Percentiles rank a stretch among this genome's conserved stretches.
Evolutionary conservation across 2,329 filamentous ascomycete genomes (phyloP).

Genomic region (Rhinocladiella similis): DNA sequence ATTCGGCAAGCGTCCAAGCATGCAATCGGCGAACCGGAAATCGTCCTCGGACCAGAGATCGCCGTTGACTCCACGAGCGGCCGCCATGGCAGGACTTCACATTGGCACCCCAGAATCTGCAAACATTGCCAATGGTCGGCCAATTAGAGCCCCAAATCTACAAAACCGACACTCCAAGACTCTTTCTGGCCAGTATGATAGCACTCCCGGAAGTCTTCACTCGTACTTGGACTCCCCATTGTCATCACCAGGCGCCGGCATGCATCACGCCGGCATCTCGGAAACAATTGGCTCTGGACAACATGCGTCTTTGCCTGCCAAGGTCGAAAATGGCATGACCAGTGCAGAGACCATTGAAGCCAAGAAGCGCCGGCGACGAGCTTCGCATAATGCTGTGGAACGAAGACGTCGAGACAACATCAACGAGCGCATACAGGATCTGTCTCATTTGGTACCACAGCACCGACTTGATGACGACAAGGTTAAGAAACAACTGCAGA

Average conservation of each 20-base stretch:
- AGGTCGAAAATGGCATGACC: constrained; percentile 63
- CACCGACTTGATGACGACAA: constrained; percentile 97
- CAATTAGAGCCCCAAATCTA: constrained; percentile 68
- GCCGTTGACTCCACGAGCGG: constrained; percentile 86
- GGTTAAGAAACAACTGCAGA: constrained; percentile 90
- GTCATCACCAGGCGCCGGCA: constrained; percentile 66
- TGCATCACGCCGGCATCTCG: constrained; percentile 71
- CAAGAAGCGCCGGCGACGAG: constrained; percentile 84
- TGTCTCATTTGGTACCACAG: constrained; percentile 86
- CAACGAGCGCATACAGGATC: constrained; percentile 95
- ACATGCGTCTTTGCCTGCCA: constrained; percentile 84
- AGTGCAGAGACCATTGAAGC: constrained; percentile 82
- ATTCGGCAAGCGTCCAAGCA: constrained; percentile 61
- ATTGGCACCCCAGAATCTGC: constrained; percentile 70
- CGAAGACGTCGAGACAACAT: constrained; percentile 94
- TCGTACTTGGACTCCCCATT: constrained; percentile 89
- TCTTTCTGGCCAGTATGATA: constrained; percentile 85
- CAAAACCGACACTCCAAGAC: constrained; percentile 73
- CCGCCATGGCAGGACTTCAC: constrained; percentile 69
- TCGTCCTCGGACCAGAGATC: constrained; percentile 68
- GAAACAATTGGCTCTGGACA: constrained; percentile 83
- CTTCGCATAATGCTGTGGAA: constrained; percentile 96
- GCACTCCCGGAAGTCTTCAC: constrained; percentile 77
- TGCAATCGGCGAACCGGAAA: constrained; percentile 70
- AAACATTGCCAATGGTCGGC: constrained; percentile 69